Base-by-base conservation (phyloP, 495 filamentous ascomycete genomes). In the Chlorociboria aeruginascens region DNA sequence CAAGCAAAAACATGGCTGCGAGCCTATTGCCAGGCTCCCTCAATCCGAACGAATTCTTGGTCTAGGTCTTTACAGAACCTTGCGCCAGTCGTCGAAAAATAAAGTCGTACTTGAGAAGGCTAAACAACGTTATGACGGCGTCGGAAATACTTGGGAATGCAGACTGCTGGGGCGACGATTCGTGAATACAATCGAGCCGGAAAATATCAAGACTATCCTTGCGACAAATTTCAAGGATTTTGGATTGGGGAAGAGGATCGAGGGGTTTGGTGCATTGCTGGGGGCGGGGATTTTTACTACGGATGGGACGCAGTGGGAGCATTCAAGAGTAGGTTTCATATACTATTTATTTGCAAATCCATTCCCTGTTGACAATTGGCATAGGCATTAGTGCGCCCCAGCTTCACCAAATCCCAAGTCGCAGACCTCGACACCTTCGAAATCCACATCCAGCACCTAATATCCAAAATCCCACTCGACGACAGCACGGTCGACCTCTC, bases 131-230 rank as follows among this genome's bases (percentile, higher is more conserved):
- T 58, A 49, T 45, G 10, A 32, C 6, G 16, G 14, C 7, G 8
- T 45, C 40, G 55, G 55, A 8, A 34, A 30, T 12, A 57, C 50
- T 8, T 54, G 44, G 44, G 51, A 51, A 8, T 40, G 25, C 13
- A n/a, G 9, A 1, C 46, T 51, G 51, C 40, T 52, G 48, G 49
- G 51, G 1, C 28, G 34, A 28, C 40, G 17, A 2, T 50, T 53
- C 31, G 38, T 47, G 35, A 50, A 53, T 17, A 89, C 86, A 1
- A 68, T 66, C 40, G 85, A 93, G 16, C 79, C 78, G 0, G 78
- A 85, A 48, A 92, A 89, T 60, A 61, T 93, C 51, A 80, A 88
- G 51, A 69, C 82, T 0, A 65, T 90, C 3, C 70, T 92, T 3
- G 72, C 76, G 0, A 77, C 72, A 0, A 74, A 79, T 28, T 88